A percentile compares a stretch with the other conserved stretches of the same genome.
These are phyloP conservation scores for Corinectria fuckeliana DNA, from an alignment of 2,329 filamentous ascomycete genomes.

Conservation along the genomic window DNA sequence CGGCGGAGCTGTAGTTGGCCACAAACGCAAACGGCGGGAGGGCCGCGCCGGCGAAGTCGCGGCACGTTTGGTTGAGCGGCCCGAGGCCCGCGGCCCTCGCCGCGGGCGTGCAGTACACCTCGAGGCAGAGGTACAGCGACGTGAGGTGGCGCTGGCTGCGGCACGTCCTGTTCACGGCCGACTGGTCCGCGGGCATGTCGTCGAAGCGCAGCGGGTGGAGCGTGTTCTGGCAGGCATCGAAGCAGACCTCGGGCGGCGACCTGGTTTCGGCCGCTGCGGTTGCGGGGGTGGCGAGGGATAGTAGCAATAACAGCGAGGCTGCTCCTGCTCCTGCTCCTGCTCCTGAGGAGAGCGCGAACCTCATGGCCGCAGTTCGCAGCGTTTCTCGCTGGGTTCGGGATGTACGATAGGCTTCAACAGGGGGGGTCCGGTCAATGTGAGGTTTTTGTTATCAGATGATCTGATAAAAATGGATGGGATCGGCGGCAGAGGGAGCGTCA, in stretches of 20 bases:
- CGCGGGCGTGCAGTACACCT: slow-evolving; percentile 42
- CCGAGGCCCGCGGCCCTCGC: slow-evolving; percentile 34
- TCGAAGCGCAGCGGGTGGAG: slow-evolving; percentile 41
- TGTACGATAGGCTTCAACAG: neutral
- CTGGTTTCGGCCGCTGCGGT: neutral
- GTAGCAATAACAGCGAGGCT: slow-evolving; percentile 1
- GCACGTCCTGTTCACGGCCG: slow-evolving; percentile 35
- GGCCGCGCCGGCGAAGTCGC: slow-evolving; percentile 22
- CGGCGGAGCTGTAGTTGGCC: slow-evolving; percentile 44
- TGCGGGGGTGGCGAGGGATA: too few relatives aligned
- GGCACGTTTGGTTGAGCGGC: slow-evolving; percentile 46
- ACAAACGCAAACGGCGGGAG: slow-evolving; percentile 46
- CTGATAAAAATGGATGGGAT: slow-evolving; percentile 31
- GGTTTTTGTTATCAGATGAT: slow-evolving; percentile 40
- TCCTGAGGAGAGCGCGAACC: slow-evolving; percentile 4
- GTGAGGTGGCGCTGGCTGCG: slow-evolving; percentile 37
- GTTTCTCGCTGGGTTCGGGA: neutral
- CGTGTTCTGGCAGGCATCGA: slow-evolving; percentile 41
- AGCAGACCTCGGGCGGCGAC: slow-evolving; percentile 37
- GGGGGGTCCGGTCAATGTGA: slow-evolving; percentile 23
- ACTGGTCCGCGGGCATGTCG: slow-evolving; percentile 35
- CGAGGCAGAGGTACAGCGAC: slow-evolving; percentile 48
- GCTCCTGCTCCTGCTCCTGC: too few relatives aligned
- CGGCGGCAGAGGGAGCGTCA: neutral
- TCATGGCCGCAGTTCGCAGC: slow-evolving; percentile 28